Percentiles rank a stretch among this genome's conserved stretches.
phyloP scores from a whole-genome alignment of 495 filamentous ascomycete genomes.

The Venustampulla echinocandica region DNA sequence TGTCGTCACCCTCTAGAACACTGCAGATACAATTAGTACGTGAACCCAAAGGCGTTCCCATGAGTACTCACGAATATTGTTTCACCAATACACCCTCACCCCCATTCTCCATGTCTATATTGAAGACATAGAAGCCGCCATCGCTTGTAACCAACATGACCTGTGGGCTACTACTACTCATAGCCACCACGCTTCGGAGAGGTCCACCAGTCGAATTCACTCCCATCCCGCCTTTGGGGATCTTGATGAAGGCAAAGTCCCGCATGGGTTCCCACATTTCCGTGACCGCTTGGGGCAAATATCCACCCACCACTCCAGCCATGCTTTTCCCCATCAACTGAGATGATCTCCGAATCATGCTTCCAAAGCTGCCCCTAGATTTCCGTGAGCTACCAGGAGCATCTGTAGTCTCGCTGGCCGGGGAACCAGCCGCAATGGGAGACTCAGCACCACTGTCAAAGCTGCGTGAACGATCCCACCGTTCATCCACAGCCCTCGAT shows the following conservation, averaged over 20 bases:
- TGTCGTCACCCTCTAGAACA: constrained; percentile 42
- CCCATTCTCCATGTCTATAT: constrained; percentile 87
- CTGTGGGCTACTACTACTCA: constrained; percentile 86
- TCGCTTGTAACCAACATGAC: constrained; percentile 98
- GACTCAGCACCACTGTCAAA: constrained; percentile 41
- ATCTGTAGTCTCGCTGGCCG: constrained; percentile 34
- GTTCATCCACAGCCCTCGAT: constrained; percentile 30
- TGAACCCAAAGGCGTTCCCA: neutral
- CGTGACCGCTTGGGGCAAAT: constrained; percentile 82
- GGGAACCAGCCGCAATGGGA: constrained; percentile 29
- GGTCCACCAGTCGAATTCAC: constrained; percentile 32
- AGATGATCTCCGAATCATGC: constrained; percentile 90
- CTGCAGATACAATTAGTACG: constrained; percentile 23
- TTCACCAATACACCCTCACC: constrained; percentile 89
- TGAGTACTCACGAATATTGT: constrained; percentile 71
- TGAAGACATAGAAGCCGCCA: constrained; percentile 88
- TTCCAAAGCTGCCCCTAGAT: constrained; percentile 62
- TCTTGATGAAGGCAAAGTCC: constrained; percentile 92
- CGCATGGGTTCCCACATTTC: constrained; percentile 96
- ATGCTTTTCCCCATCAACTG: constrained; percentile 89
- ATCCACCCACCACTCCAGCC: constrained; percentile 80
- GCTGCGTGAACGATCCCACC: constrained; percentile 37
- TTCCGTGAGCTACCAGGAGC: constrained; percentile 31
- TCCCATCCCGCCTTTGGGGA: constrained; percentile 55
- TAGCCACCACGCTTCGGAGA: constrained; percentile 81